Evolutionary conservation across 495 filamentous ascomycete genomes (phyloP).

Genomic region (Immersiella caudata): DNA sequence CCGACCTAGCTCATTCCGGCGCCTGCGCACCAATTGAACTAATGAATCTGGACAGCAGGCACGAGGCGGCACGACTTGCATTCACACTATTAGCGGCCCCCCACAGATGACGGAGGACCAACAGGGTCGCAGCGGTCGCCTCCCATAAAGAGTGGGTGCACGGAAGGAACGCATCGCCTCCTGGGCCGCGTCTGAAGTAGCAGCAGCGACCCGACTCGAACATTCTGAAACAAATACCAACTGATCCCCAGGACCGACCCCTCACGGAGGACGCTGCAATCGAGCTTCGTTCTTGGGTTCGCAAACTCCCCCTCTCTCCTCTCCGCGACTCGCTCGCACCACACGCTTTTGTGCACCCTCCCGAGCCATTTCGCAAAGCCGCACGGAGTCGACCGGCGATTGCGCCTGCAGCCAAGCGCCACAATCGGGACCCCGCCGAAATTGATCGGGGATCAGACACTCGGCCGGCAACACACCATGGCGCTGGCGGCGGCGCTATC

Average conservation of each 20-base stretch:
- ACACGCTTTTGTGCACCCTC: too few species aligned
- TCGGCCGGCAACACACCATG: slow-evolving; percentile 4
- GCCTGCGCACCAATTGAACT: neutral
- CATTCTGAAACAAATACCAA: neutral
- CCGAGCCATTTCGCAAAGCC: too few species aligned
- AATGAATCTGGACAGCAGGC: neutral
- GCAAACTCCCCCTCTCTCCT: neutral
- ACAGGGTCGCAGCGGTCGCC: too few species aligned
- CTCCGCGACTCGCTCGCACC: too few species aligned
- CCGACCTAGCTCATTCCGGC: neutral
- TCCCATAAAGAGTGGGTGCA: too few species aligned
- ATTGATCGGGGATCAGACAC: neutral
- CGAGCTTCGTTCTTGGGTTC: neutral
- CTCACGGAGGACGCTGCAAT: neutral
- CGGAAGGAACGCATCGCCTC: neutral
- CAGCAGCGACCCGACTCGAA: neutral
- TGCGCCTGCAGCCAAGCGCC: too few species aligned
- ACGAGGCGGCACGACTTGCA: neutral
- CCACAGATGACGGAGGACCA: too few species aligned
- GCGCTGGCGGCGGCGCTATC: slow-evolving; percentile 19
- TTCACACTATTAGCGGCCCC: too few species aligned
- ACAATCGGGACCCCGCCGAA: too few species aligned
- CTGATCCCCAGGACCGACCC: neutral
- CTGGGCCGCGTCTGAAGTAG: neutral
- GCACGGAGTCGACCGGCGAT: too few species aligned